Percentiles rank a stretch among this genome's conserved stretches.
Evolutionary conservation across 2,329 filamentous ascomycete species (phyloP).

Genomic region (Plectosphaerella plurivora): DNA sequence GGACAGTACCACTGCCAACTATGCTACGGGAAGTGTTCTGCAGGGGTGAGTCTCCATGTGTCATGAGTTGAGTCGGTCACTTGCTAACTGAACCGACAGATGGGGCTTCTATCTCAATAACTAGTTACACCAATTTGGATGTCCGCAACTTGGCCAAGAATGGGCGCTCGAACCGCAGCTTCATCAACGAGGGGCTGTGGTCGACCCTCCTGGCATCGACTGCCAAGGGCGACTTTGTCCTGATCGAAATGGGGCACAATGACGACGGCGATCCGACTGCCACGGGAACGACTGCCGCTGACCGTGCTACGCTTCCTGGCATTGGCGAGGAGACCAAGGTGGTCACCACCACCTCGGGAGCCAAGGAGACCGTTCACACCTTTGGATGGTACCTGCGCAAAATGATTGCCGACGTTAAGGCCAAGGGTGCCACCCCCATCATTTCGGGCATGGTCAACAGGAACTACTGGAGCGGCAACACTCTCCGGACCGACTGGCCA

Average conservation of each 20-base stretch:
- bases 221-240: constrained; percentile 13
- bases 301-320: constrained; percentile 17
- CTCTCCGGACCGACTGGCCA: constrained; percentile 12
- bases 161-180: constrained; percentile 13
- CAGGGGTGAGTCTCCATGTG: not conserved
- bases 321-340: constrained; percentile 14
- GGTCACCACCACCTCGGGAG: constrained; percentile 12
- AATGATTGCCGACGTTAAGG: constrained; percentile 20
- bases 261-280: constrained; percentile 16
- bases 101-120: constrained; percentile 12
- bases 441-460: constrained; percentile 20
- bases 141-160: constrained; percentile 12
- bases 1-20: constrained; percentile 2
- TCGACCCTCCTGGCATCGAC: constrained; percentile 8
- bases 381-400: constrained; percentile 20
- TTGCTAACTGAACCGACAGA: not conserved
- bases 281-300: constrained; percentile 9
- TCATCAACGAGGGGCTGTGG: constrained; percentile 17
- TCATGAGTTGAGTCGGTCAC: not conserved
- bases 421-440: constrained; percentile 12
- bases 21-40: not conserved
- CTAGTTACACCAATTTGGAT: constrained; percentile 4
- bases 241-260: constrained; percentile 21
- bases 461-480: constrained; percentile 10
- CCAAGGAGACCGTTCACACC: constrained; percentile 14